Conservation (phyloP, 2,329 filamentous ascomycete species). For the Cytospora mali region DNA sequence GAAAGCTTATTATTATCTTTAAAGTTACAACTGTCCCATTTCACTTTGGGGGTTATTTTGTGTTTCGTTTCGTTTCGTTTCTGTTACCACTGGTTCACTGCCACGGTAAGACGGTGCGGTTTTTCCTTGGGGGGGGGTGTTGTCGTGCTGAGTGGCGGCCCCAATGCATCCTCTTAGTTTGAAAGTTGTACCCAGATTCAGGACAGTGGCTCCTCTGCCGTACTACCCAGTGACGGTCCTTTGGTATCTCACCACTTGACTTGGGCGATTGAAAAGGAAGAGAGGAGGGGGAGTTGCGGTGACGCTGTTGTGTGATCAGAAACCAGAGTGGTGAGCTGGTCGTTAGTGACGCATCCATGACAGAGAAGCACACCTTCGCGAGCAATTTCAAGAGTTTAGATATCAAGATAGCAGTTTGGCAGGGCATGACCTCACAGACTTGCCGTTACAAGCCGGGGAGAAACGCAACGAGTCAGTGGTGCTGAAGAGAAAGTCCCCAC, state of each 20-base stretch:
- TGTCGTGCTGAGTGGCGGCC: background rate
- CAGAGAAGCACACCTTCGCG: too few species aligned
- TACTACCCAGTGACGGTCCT: background rate
- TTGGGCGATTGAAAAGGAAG: too few species aligned
- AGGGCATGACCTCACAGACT: background rate
- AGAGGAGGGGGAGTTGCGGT: too few species aligned
- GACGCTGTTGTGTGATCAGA: too few species aligned
- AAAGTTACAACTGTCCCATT: too few species aligned
- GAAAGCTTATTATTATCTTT: too few species aligned
- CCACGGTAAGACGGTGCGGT: background rate
- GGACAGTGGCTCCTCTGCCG: background rate
- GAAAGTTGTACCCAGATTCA: background rate
- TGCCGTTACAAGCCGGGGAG: background rate
- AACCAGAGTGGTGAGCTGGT: background rate
- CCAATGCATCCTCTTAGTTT: background rate
- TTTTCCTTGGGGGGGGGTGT: background rate
- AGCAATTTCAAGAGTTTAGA: too few species aligned
- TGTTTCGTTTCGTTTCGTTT: too few species aligned
- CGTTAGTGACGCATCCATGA: background rate
- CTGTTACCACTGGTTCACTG: too few species aligned
- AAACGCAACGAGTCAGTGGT: background rate
- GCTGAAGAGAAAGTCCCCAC: background rate
- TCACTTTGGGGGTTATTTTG: too few species aligned
- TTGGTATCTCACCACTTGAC: too few species aligned
- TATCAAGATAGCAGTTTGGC: background rate